Evolutionary conservation across 345 rosid species (phyloP).

Genomic region (Camelina neglecta): DNA sequence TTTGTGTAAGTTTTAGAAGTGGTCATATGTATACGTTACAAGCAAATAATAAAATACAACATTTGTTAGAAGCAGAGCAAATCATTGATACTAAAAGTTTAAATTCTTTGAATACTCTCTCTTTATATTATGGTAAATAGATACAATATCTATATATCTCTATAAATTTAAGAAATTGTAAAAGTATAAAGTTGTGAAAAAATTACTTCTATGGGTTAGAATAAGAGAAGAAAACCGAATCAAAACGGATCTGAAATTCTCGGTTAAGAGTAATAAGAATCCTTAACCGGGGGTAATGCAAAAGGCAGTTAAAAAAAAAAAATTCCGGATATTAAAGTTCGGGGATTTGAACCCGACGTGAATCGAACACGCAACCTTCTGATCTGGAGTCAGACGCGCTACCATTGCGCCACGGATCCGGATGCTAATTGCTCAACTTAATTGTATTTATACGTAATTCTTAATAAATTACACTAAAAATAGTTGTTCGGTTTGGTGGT

Average conservation of each 20-base stretch:
- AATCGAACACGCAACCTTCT: slow-evolving; percentile 98
- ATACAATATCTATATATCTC: too few species aligned
- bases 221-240: neutral
- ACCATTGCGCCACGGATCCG: slow-evolving; percentile 98
- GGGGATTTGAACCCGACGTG: slow-evolving; percentile 78
- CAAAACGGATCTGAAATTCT: neutral
- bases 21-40: neutral
- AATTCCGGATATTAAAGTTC: neutral
- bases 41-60: neutral
- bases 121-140: too few species aligned
- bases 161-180: too few species aligned
- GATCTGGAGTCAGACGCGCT: slow-evolving; percentile 98
- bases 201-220: neutral
- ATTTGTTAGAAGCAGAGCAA: too few species aligned
- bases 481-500: neutral
- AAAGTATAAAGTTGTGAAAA: too few species aligned
- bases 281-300: neutral
- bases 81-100: too few species aligned
- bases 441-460: fast-evolving
- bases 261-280: slow-evolving; percentile 1
- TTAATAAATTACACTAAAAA: neutral
- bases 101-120: too few species aligned
- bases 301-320: neutral
- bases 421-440: fast-evolving
- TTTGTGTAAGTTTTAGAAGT: neutral